These are phyloP conservation scores for Mycena floridula DNA, from an alignment of 768 basidiomycete genomes.

Conservation along the genomic window DNA sequence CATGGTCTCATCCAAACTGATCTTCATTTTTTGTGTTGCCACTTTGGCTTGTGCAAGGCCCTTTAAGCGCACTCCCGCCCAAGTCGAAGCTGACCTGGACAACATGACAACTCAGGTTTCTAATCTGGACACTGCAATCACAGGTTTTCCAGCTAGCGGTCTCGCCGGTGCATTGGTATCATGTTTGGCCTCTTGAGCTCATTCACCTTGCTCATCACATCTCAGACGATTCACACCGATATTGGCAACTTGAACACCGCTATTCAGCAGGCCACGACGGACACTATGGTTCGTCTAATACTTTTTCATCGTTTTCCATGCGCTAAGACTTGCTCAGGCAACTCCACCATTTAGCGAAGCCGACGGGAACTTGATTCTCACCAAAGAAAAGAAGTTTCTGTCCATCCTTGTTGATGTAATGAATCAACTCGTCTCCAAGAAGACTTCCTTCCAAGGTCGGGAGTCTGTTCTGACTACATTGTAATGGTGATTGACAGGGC, in stretches of 20 bases:
- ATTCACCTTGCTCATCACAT: neutral
- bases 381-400: slow-evolving; percentile 14
- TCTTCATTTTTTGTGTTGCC: neutral
- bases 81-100: neutral
- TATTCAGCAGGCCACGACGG: slow-evolving; percentile 17
- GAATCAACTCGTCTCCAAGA: slow-evolving; percentile 15
- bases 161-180: neutral
- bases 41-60: neutral
- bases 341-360: slow-evolving; percentile 17
- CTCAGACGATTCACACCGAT: slow-evolving; percentile 21
- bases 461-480: neutral
- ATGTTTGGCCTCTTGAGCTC: neutral
- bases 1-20: neutral
- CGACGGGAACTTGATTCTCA: slow-evolving; percentile 20
- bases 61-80: neutral
- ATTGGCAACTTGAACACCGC: slow-evolving; percentile 14
- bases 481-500: too few relatives aligned
- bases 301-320: neutral
- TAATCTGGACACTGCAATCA: neutral
- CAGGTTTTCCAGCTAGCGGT: neutral
- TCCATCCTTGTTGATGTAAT: slow-evolving; percentile 21
- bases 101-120: neutral
- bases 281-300: slow-evolving; percentile 17
- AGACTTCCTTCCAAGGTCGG: slow-evolving; percentile 17
- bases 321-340: slow-evolving; percentile 5